Conservation (phyloP, 202 grass and related monocot genomes). For the Carex sylvatica region DNA sequence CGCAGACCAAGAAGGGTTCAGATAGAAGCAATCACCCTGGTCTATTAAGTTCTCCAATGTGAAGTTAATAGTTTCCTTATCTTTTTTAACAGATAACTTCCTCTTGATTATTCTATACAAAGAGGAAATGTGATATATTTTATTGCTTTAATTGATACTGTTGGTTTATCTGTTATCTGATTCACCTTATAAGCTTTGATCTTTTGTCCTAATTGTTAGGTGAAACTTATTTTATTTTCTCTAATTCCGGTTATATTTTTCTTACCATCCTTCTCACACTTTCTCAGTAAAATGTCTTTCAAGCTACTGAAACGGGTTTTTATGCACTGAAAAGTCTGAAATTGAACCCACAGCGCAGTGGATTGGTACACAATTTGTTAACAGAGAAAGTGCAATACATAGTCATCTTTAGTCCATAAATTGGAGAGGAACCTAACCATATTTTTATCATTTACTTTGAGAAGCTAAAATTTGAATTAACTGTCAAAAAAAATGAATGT, state of each 20-base stretch:
- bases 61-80: neutral
- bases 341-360: neutral
- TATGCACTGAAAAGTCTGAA: neutral
- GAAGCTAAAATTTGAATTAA: neutral
- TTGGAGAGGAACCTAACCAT: too few species aligned
- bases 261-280: neutral
- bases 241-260: neutral
- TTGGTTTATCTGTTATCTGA: neutral
- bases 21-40: neutral
- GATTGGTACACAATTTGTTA: neutral
- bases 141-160: neutral
- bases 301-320: neutral
- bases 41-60: neutral
- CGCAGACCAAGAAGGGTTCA: neutral
- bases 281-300: neutral
- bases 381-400: neutral
- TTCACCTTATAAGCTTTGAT: neutral
- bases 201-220: neutral
- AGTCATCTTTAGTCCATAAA: too few species aligned
- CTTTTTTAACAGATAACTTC: neutral
- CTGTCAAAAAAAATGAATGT: neutral
- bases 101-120: neutral
- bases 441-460: neutral
- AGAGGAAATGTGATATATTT: neutral
- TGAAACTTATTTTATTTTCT: neutral